A percentile compares a stretch with the other conserved stretches of the same genome.
These are phyloP conservation scores for Naganishia onofrii DNA, from an alignment of 768 basidiomycete species.

Conservation along the genomic window DNA sequence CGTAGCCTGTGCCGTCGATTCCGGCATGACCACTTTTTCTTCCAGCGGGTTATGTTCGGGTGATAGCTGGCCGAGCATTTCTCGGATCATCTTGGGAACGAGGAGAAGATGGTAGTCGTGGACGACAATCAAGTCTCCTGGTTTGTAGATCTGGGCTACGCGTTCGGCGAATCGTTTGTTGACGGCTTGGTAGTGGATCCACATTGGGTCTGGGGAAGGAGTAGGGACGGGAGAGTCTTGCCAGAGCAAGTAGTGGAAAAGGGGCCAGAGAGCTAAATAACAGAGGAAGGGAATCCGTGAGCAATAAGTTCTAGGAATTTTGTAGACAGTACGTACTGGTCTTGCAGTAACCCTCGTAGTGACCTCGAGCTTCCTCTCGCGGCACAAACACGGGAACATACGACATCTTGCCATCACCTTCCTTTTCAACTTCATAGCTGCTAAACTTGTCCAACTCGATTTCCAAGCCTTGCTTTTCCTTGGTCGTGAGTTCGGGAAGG, in stretches of 20 bases:
- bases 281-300: neutral
- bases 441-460: conserved; percentile 64
- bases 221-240: conserved; percentile 85
- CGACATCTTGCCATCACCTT: conserved; percentile 58
- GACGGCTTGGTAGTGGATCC: conserved; percentile 73
- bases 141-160: conserved; percentile 72
- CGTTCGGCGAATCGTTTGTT: conserved; percentile 82
- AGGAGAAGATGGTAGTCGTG: conserved; percentile 95
- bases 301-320: neutral
- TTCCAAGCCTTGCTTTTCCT: conserved; percentile 68
- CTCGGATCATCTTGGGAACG: conserved; percentile 78
- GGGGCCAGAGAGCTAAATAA: conserved; percentile 79
- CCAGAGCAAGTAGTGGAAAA: conserved; percentile 98
- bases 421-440: conserved; percentile 55
- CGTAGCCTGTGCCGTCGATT: conserved; percentile 14
- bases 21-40: conserved; percentile 1
- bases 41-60: conserved; percentile 32
- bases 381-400: conserved; percentile 75
- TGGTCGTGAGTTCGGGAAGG: conserved; percentile 56
- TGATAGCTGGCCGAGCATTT: conserved; percentile 56
- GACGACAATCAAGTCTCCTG: conserved; percentile 77
- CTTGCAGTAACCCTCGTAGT: conserved; percentile 98
- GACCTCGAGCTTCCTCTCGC: conserved; percentile 73
- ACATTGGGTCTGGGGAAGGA: conserved; percentile 71
- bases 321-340: conserved; percentile 64